These are phyloP conservation scores for Phellopilus nigrolimitatus DNA, from an alignment of 1,284 basidiomycete species.

Conservation along the genomic window DNA sequence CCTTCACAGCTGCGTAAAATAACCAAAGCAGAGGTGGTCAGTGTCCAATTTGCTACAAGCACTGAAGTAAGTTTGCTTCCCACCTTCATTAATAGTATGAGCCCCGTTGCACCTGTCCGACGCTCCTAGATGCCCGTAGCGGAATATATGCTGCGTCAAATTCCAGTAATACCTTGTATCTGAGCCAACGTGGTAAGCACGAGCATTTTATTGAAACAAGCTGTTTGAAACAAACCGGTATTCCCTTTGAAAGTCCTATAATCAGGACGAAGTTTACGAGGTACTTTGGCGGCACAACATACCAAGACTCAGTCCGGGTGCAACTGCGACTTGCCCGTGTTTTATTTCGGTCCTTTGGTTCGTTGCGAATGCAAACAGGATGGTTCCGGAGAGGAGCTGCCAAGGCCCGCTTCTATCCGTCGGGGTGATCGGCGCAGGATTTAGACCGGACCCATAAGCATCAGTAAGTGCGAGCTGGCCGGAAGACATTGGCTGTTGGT, in stretches of 20 bases:
- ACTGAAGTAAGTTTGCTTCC: constrained; percentile 21
- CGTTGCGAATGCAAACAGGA: constrained; percentile 34
- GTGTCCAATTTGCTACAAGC: neutral
- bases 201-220: neutral
- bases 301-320: constrained; percentile 37
- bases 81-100: constrained; percentile 65
- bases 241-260: constrained; percentile 27
- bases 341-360: constrained; percentile 23
- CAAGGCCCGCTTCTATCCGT: constrained; percentile 37
- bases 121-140: constrained; percentile 36
- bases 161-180: constrained; percentile 52
- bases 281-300: constrained; percentile 23
- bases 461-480: constrained; percentile 26
- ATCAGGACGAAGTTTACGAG: constrained; percentile 17
- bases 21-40: neutral
- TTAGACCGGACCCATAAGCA: constrained; percentile 30
- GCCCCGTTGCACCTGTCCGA: constrained; percentile 36
- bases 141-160: constrained; percentile 48
- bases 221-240: constrained; percentile 26
- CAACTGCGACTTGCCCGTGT: constrained; percentile 34
- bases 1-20: constrained; percentile 30
- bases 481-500: neutral
- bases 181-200: constrained; percentile 20
- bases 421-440: constrained; percentile 49
- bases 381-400: constrained; percentile 44